Evolutionary conservation across 2,329 filamentous ascomycete species (phyloP).

Genomic region (Fulvia fulva): DNA sequence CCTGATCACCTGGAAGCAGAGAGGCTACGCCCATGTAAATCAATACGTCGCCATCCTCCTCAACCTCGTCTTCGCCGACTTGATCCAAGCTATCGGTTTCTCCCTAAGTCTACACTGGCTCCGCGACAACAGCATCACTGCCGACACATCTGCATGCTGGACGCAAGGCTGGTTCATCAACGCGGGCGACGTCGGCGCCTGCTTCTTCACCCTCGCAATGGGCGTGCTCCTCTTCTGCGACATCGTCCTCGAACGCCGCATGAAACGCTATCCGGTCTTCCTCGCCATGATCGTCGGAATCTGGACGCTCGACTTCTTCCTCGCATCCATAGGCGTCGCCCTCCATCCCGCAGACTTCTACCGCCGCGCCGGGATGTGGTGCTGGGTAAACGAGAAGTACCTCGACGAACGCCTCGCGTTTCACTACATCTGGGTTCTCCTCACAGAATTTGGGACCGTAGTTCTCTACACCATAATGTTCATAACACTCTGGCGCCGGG

Average conservation of each 20-base stretch:
- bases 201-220: slow-evolving; percentile 62
- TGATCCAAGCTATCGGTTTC: slow-evolving; percentile 63
- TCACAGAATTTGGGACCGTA: slow-evolving; percentile 49
- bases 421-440: slow-evolving; percentile 63
- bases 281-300: slow-evolving; percentile 46
- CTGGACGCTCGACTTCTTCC: slow-evolving; percentile 58
- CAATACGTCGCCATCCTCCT: slow-evolving; percentile 66
- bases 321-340: slow-evolving; percentile 51
- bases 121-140: slow-evolving; percentile 50
- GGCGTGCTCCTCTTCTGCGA: slow-evolving; percentile 62
- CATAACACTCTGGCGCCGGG: slow-evolving; percentile 23
- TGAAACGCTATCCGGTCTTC: slow-evolving; percentile 47
- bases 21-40: slow-evolving; percentile 38
- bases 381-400: slow-evolving; percentile 58
- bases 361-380: slow-evolving; percentile 63
- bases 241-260: slow-evolving; percentile 53
- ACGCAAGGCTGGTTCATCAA: slow-evolving; percentile 65
- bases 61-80: slow-evolving; percentile 64
- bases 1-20: slow-evolving; percentile 24
- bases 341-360: slow-evolving; percentile 49
- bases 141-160: slow-evolving; percentile 53
- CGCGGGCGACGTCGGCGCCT: slow-evolving; percentile 61
- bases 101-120: slow-evolving; percentile 59
- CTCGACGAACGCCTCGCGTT: slow-evolving; percentile 54
- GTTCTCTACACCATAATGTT: slow-evolving; percentile 43